These are phyloP conservation scores for Pythium scleroteichum DNA, from an alignment of 352 stramenopile species.

Conservation along the genomic window DNA sequence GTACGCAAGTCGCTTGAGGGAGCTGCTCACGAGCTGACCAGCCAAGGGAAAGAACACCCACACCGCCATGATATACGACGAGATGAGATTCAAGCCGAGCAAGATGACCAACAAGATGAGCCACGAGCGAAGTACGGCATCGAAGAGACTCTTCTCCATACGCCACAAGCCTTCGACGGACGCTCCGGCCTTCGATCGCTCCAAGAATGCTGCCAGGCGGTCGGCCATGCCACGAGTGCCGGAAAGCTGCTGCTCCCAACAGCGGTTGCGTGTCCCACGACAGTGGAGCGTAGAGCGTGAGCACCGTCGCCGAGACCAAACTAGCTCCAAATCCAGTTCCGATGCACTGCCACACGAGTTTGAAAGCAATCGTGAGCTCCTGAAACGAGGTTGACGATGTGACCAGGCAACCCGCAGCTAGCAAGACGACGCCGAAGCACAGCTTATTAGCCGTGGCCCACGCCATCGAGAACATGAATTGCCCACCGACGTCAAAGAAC, in stretches of 20 bases:
- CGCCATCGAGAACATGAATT: slow-evolving; percentile 64
- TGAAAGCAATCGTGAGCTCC: slow-evolving; percentile 40
- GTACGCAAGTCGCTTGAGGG: slow-evolving; percentile 37
- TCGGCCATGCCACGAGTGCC: neutral
- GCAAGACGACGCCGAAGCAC: slow-evolving; percentile 39
- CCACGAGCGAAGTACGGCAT: slow-evolving; percentile 54
- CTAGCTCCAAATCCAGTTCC: slow-evolving; percentile 35
- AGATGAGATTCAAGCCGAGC: neutral
- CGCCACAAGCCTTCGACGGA: neutral
- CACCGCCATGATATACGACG: neutral
- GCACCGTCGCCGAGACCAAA: slow-evolving; percentile 41
- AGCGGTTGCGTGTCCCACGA: slow-evolving; percentile 71
- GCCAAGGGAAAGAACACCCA: neutral
- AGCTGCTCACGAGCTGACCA: slow-evolving; percentile 45
- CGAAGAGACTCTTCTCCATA: slow-evolving; percentile 48
- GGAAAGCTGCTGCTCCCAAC: slow-evolving; percentile 30
- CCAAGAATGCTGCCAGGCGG: slow-evolving; percentile 13
- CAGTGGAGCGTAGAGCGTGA: slow-evolving; percentile 65
- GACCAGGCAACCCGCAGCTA: slow-evolving; percentile 44
- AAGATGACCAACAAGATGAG: slow-evolving; percentile 23
- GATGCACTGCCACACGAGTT: slow-evolving; percentile 41
- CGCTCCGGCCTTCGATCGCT: slow-evolving; percentile 3
- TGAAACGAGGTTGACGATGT: slow-evolving; percentile 41
- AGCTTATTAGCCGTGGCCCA: slow-evolving; percentile 41
- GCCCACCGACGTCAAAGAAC: slow-evolving; percentile 71